Evolutionary conservation across 306 rosid species (phyloP), one percentile per base, ranked within the genome.

Genomic region (Fragaria ananassa): DNA sequence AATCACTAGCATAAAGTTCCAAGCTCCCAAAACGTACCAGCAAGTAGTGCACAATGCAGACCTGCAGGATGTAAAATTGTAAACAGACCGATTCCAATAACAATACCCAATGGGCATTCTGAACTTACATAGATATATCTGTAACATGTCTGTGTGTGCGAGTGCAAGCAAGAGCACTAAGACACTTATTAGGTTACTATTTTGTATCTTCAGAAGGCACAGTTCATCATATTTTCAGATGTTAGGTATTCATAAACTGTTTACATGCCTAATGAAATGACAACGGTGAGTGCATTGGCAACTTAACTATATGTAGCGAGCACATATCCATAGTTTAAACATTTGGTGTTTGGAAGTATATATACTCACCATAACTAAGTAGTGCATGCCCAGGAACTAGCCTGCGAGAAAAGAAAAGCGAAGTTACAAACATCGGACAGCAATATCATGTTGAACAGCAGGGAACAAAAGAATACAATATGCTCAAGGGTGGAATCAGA

Each of bases 31-130:
- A 73, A 75, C 47, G 27, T 89, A 94, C 98, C 98, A 41, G 97
- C 97, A 79, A 89, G 98, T 53, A 78, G 84, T 0, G 98, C 98
- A 82, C 98, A 95, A 76, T 95, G 97, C 79, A 95, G 83, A 54
- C 98, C 98, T 95, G 93, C 88, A 76, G 50, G 82, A 77, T 68
- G 76, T 29, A 23, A 69, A 70, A 25, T 31, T 11, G 68, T 14
- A 57, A 84, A 86, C 35, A n/a, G 56, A 73, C 29, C 31, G 49
- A 76, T 46, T 82, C 74, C 77, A 68, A 68, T 70, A 79, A 74
- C 27, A 64, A 68, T 76, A 77, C 76, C 13, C 68, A 71, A 63
- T 44, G 70, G 64, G 75, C 73, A 76, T 51, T 29, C 54, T 60
- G 41, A 72, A 77, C 49, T 70, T 72, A 74, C 13, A 81, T 50